Evolutionary conservation across 129 eudicot genomes (phyloP).

Genomic region (Oenanthe sinensis): DNA sequence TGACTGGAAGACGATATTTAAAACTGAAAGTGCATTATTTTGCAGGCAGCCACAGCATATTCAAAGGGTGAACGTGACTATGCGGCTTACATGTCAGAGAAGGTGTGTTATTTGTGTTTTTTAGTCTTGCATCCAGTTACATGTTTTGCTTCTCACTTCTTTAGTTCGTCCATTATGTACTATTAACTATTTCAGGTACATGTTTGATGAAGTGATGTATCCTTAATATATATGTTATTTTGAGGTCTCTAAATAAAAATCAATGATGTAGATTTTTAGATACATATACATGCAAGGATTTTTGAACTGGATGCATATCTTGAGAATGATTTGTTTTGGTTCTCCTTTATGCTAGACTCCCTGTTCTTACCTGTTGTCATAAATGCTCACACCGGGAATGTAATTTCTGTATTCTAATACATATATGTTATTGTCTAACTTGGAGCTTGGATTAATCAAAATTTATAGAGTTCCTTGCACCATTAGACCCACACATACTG

Average conservation of each 20-base stretch:
- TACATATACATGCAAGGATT: background rate
- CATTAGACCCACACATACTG: background rate
- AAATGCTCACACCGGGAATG: background rate
- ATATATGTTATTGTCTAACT: background rate
- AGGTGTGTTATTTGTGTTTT: conserved; percentile 32
- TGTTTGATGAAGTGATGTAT: background rate
- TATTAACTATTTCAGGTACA: background rate
- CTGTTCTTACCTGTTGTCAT: background rate
- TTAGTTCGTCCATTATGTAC: background rate
- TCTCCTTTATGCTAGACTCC: background rate
- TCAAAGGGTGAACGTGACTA: conserved; percentile 58
- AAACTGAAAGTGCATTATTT: background rate
- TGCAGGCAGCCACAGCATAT: conserved; percentile 87
- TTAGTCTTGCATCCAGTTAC: background rate
- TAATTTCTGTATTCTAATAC: background rate
- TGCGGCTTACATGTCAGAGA: conserved; percentile 78
- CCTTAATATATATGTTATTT: too few species aligned
- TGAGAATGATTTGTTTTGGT: background rate
- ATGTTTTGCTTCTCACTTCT: background rate
- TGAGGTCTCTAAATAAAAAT: background rate
- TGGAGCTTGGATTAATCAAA: background rate
- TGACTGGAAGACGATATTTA: background rate
- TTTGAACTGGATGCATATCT: background rate
- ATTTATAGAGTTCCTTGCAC: background rate
- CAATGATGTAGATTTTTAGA: background rate